Evolutionary conservation across 140 eudicot species (phyloP), one percentile per base, ranked within the genome.

Genomic region (Flaveria floridana): DNA sequence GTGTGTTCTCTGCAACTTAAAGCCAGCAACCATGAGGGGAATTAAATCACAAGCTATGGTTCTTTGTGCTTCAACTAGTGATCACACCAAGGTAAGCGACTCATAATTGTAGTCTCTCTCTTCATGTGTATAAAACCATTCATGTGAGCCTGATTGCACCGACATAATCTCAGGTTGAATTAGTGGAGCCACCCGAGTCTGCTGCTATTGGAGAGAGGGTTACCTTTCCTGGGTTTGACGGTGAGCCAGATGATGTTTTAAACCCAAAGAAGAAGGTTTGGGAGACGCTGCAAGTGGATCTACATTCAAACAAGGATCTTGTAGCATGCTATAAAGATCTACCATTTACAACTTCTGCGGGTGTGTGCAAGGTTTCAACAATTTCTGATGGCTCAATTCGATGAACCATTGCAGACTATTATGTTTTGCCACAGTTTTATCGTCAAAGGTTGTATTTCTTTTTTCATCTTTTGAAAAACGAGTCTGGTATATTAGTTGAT

Each of bases 21-120:
- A 94, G 82, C 96, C 99, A 20, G 99, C 97, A 70, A 72, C 85
- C 84, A 94, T 94, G 97, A 77, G 97, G 76, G 99, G 97, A 7
- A 87, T 94, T 58, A 94, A 94, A 53, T 94, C 99, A 21, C 99
- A 94, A 18, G 99, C 99, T 7, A 94, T 94, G 99, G 97, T 94
- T 82, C 99, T 94, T 80, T 92, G 96, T 59, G 97, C 95, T 65
- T 83, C 89, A 68, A 84, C 73, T 73, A 81, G 82, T 41, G 96
- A 90, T 69, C 89, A 85, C 79, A 83, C 87, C 26, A 93, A 85
- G 96, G 98, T 87, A 71, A 72, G 78, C 39, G 61, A 51, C 42
- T 64, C 14, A 7, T 56, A 23, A 15, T 23, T 53, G 7, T 53
- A 34, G 41, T 21, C 20, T n/a, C 42, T 28, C 14, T 21, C 4